phyloP scores from a whole-genome alignment of 176 grass and related monocot genomes.

The Tillandsia fasciculata region DNA sequence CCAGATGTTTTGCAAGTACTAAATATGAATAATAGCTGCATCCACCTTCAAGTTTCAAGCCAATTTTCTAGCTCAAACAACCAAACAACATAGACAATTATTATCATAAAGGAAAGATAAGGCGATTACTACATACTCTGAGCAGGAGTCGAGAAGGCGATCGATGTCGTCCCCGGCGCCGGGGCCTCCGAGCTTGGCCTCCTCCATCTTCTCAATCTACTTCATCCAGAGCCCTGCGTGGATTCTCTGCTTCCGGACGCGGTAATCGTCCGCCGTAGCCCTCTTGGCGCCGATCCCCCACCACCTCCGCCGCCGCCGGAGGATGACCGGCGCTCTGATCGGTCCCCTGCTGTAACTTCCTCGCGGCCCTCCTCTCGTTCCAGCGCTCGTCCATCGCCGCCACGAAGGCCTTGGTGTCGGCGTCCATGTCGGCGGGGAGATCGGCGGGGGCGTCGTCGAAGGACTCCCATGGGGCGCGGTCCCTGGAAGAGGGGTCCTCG shows the following conservation, averaged over 20 bases:
- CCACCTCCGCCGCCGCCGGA: slow-evolving; percentile 18
- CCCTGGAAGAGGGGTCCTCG: slow-evolving; percentile 33
- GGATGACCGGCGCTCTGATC: slow-evolving; percentile 37
- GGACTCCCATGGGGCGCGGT: slow-evolving; percentile 20
- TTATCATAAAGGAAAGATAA: neutral
- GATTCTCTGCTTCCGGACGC: slow-evolving; percentile 81
- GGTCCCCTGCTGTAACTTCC: slow-evolving; percentile 13
- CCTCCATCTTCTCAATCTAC: slow-evolving; percentile 91
- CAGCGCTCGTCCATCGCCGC: slow-evolving; percentile 91
- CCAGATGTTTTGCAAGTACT: neutral
- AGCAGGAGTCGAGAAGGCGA: slow-evolving; percentile 81
- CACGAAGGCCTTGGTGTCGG: slow-evolving; percentile 79
- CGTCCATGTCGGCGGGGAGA: slow-evolving; percentile 51
- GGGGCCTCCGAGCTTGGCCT: slow-evolving; percentile 53
- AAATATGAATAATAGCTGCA: neutral
- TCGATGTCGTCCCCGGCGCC: slow-evolving; percentile 63
- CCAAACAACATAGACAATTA: neutral
- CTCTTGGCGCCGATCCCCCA: slow-evolving; percentile 28
- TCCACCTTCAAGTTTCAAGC: neutral
- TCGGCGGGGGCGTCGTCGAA: neutral
- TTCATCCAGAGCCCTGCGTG: slow-evolving; percentile 83
- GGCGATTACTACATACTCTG: slow-evolving; percentile 34
- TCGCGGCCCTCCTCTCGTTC: slow-evolving; percentile 26
- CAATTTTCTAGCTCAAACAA: neutral
- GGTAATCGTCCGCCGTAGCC: slow-evolving; percentile 57